Evolutionary conservation across 192 early-diverging fungal species (phyloP).

Genomic region (Helicostylum pulchrum): DNA sequence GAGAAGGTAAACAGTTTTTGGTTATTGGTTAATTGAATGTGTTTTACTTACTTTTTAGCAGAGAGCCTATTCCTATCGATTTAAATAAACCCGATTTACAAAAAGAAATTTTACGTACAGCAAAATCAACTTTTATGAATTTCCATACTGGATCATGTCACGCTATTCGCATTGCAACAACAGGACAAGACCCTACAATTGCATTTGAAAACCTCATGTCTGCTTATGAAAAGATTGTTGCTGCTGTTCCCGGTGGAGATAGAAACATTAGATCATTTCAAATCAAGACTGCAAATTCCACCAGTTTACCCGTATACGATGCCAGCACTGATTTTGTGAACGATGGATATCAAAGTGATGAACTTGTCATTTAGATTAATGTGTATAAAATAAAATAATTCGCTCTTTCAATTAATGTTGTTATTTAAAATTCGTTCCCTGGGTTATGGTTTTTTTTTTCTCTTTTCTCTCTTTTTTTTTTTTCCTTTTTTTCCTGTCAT

Average conservation of each 20-base stretch:
- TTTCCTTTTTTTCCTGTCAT: background rate
- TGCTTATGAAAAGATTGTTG: conserved; percentile 57
- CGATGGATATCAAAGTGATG: background rate
- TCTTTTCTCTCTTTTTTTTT: background rate
- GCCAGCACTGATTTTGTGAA: conserved; percentile 43
- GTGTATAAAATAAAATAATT: conserved; percentile 1
- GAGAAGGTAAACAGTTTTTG: conserved; percentile 72
- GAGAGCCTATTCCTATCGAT: conserved; percentile 72
- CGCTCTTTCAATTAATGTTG: no score
- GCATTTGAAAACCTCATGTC: conserved; percentile 76
- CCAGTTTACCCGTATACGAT: conserved; percentile 82
- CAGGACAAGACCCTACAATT: conserved; percentile 51
- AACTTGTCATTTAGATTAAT: background rate
- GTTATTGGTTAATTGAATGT: conserved; percentile 14
- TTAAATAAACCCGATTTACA: conserved; percentile 55
- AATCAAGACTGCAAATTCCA: conserved; percentile 79
- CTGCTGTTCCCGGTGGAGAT: conserved; percentile 74
- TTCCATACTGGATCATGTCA: conserved; percentile 24
- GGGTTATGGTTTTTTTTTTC: background rate
- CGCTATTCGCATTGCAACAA: conserved; percentile 72
- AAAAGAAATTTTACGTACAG: conserved; percentile 57
- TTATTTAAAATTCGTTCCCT: no score
- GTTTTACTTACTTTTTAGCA: conserved; percentile 22
- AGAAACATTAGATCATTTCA: conserved; percentile 81
- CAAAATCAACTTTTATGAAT: conserved; percentile 59